Base-by-base conservation (phyloP, 1,139 yeast species). In the Zygosaccharomyces sapae region DNA sequence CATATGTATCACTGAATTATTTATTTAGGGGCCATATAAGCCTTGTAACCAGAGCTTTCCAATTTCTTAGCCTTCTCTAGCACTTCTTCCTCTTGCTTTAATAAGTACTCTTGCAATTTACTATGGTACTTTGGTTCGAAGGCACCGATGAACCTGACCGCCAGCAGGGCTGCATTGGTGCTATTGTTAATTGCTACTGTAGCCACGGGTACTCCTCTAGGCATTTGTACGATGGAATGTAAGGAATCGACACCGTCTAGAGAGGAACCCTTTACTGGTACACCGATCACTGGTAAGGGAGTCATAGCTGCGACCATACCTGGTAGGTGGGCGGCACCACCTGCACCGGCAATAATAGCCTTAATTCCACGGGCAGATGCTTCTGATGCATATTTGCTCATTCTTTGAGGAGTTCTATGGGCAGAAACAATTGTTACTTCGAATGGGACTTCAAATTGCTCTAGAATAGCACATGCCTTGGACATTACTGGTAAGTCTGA, bases 271-370 rank as follows among this genome's bases (percentile, higher is more conserved):
- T 89, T 90, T 18, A 92, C 97, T 5, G 99, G 98, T 33, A 92
- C 98, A 55, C 99, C 98, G 62, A 92, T 84, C 4, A 92, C 98
- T 1, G 99, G 98, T 54, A 94, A 73, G 7, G 96, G 83, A 1
- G 99, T 92, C 92, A 89, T 87, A 19, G 98, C 97, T 22, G 99
- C 98, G 38, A 92, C 97, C 99, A 92, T 92, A 46, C 99, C 99
- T 18, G 99, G 99, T 53, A 92, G 75, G 68, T 92, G 99, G 5
- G 98, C 99, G 45, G 99, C 98, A 59, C 99, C 98, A 41, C 99
- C 99, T 10, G 99, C 99, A 57, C 98, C 99, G 3, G 99, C 98
- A 65, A 92, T 94, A 43, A 92, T 90, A 48, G 81, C 85, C 68
- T 86, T 87, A 54, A 92, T 66, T 5, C 98, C 98, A 61, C 97